Evolutionary conservation across 352 stramenopile genomes (phyloP), one percentile per base, ranked within the genome.

Genomic region (Bremia lactucae): DNA sequence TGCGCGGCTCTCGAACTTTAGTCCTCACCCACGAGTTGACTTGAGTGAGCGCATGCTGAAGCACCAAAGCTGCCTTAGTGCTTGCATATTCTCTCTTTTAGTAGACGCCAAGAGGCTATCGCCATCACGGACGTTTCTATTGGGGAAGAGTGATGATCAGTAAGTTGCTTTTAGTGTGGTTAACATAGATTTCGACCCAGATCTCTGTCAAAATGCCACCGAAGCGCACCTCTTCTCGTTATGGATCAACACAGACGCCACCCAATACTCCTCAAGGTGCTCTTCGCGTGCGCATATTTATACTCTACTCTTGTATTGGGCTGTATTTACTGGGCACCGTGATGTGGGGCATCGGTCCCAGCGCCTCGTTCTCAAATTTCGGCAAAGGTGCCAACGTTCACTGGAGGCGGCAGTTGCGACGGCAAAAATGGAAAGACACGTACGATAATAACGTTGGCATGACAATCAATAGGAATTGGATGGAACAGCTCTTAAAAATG

Each of bases 241-340:
- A 42, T 18, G 10, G 15, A 19, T 8, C 25, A 13, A 34, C 36
- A 21, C 14, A 11, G 20, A 53, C 50, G 13, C 50, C 43, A 15
- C 50, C 44, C 9, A 34, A 36, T 46, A 55, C 46, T 25, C 52
- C 35, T 24, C 46, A 40, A 20, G 54, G 25, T 42, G 40, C 20
- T 7, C 43, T 39, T 52, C 49, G 55, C 16, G 28, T 55, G 6
- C 36, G 55, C 6, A 15, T 52, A 19, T 51, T 55, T 20, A 21
- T 46, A 28, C 50, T 68, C 7, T 62, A 59, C 48, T 54, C 59
- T 6, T 26, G 46, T 19, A 49, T 64, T 34, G 58, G 49, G 0
- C 22, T 68, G 4, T 64, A 68, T 34, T 36, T 49, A 0, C 2
- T 64, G 19, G 53, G 58, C 11, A 58, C 61, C 29, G 31, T 68